Evolutionary conservation across 2,329 filamentous ascomycete genomes (phyloP), one percentile per base, ranked within the genome.

Genomic region (Aspergillus jensenii): DNA sequence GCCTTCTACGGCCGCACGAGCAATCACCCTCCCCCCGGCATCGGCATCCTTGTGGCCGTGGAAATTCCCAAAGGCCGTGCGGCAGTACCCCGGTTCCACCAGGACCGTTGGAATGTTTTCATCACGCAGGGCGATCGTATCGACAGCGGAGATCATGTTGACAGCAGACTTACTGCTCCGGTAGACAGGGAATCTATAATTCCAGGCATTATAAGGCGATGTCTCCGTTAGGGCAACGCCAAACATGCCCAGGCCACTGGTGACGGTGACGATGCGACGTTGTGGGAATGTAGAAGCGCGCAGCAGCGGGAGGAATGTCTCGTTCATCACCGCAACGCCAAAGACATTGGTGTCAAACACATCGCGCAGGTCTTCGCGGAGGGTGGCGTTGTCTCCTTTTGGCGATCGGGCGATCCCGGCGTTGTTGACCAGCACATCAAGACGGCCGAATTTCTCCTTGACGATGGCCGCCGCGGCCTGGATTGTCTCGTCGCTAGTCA

Each of bases 271-370:
- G n/a, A 59, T 59, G 31, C 58, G 58, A 6, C 54, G 58, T 17
- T 59, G 33, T 23, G 17, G 21, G 21, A 53, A 58, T 25, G 44
- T 43, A 1, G 54, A 59, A 4, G 48, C 48, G 21, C 54, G 54
- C 3, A 59, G 33, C 1, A 59, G 49, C 14, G 49, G 54, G 8
- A 60, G 21, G 3, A 60, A 60, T 17, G 46, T 46, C 12, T 46
- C 41, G 3, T 21, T 35, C 41, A 57, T 40, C 6, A 57, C 31
- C 3, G 25, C 48, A 15, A 47, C 41, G 8, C 55, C 41, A 23
- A 57, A 57, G 17, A 57, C 48, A 15, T 57, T 57, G 7, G 47
- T 46, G 33, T 57, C 55, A 7, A 57, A 57, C 1, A 57, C 55
- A 5, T 48, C 55, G 31, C 48, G 55, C 12, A 31, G 35, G 33